phyloP scores from a whole-genome alignment of 2,329 filamentous ascomycete species.

The Karstenula rhodostoma region DNA sequence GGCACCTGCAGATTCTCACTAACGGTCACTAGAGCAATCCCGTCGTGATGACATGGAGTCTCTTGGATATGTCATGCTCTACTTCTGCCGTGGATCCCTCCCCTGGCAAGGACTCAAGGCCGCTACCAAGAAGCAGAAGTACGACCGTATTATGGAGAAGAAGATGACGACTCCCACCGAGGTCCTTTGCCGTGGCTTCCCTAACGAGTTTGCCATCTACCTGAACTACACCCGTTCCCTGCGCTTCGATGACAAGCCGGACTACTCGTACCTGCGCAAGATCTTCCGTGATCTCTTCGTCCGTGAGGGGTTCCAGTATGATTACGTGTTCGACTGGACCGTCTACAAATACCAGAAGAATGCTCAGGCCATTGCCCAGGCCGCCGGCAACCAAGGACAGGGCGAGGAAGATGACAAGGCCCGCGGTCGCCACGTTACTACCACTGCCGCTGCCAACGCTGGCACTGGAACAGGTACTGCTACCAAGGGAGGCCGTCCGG shows the following conservation, averaged over 20 bases:
- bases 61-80: constrained; percentile 98
- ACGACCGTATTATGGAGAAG: constrained; percentile 99
- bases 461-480: constrained; percentile 65
- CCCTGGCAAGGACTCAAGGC: constrained; percentile 99
- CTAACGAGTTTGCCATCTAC: constrained; percentile 99
- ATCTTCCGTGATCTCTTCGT: constrained; percentile 99
- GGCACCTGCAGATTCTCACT: constrained; percentile 17
- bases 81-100: constrained; percentile 98
- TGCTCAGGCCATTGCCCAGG: constrained; percentile 90
- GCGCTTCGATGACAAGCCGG: constrained; percentile 99
- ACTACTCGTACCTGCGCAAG: constrained; percentile 99
- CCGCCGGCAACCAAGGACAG: constrained; percentile 70
- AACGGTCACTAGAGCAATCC: constrained; percentile 77
- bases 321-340: constrained; percentile 99
- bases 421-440: constrained; percentile 63
- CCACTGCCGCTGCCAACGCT: constrained; percentile 71
- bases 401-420: constrained; percentile 80
- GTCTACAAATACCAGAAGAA: constrained; percentile 99
- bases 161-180: constrained; percentile 99
- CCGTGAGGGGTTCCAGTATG: constrained; percentile 98
- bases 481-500: constrained; percentile 71
- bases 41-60: constrained; percentile 99
- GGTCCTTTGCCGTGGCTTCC: constrained; percentile 98
- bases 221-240: constrained; percentile 99
- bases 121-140: constrained; percentile 99